Conservation (phyloP, 495 filamentous ascomycete genomes). For the Saxophila tyrrhenica region DNA sequence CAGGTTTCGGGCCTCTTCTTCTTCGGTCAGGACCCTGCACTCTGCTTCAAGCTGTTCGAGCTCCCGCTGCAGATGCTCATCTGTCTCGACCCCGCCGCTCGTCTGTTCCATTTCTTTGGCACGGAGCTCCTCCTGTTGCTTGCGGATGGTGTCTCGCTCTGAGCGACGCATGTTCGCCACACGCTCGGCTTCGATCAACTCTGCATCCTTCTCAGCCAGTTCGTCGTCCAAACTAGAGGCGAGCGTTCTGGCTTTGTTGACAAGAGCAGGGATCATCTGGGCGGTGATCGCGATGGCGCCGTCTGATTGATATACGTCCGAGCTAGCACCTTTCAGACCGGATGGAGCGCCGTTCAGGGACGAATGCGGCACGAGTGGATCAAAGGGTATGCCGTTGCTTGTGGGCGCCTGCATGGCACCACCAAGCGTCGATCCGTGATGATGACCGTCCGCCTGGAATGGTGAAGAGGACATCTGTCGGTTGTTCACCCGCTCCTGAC, state of each 20-base stretch:
- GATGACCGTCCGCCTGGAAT: conserved; percentile 41
- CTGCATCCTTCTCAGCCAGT: conserved; percentile 47
- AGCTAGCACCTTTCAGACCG: conserved; percentile 25
- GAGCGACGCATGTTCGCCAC: conserved; percentile 42
- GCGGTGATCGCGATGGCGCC: conserved; percentile 48
- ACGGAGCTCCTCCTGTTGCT: conserved; percentile 39
- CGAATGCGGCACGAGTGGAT: conserved; percentile 1
- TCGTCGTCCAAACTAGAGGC: conserved; percentile 49
- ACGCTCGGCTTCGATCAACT: conserved; percentile 45
- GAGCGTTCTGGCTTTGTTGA: conserved; percentile 47
- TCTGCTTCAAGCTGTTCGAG: conserved; percentile 47
- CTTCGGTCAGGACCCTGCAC: conserved; percentile 65
- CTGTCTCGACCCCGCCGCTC: conserved; percentile 37
- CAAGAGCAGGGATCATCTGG: conserved; percentile 44
- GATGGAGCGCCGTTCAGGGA: conserved; percentile 26
- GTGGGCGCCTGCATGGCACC: conserved; percentile 9
- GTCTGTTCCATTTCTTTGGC: conserved; percentile 36
- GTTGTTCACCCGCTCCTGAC: conserved; percentile 29
- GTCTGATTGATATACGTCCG: conserved; percentile 31
- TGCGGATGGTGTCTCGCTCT: conserved; percentile 41
- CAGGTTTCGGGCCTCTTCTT: conserved; percentile 32
- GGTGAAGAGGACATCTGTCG: conserved; percentile 51
- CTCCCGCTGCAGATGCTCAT: conserved; percentile 48
- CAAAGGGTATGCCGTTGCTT: conserved; percentile 12
- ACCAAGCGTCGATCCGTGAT: conserved; percentile 1